phyloP scores from a whole-genome alignment of 805 yeast genomes.

The Diddensiella transvaalensis region DNA sequence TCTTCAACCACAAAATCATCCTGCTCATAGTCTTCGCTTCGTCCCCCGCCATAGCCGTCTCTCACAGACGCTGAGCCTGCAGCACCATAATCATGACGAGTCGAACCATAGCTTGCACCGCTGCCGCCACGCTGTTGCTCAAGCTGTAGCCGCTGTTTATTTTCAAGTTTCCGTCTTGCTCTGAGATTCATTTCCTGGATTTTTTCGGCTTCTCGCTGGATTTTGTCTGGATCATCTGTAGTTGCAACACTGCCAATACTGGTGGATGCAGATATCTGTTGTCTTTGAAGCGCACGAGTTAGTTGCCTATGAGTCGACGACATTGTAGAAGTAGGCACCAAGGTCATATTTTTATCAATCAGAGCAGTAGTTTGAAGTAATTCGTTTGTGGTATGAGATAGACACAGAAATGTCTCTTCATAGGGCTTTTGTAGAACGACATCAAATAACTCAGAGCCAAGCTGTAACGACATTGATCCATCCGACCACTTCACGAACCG shows the following conservation, averaged over 20 bases:
- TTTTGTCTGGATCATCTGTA: slow-evolving; percentile 42
- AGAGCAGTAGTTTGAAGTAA: slow-evolving; percentile 66
- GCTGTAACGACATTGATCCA: slow-evolving; percentile 78
- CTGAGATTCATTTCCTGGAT: slow-evolving; percentile 37
- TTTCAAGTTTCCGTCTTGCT: slow-evolving; percentile 41
- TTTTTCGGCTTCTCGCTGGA: slow-evolving; percentile 41
- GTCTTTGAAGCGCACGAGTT: slow-evolving; percentile 44
- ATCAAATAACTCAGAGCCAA: slow-evolving; percentile 87
- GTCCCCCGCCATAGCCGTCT: slow-evolving; percentile 16
- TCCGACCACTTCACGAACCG: slow-evolving; percentile 93
- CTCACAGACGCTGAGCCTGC: slow-evolving; percentile 19
- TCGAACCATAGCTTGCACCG: slow-evolving; percentile 24
- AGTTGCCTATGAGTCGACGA: slow-evolving; percentile 78
- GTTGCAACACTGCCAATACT: slow-evolving; percentile 38
- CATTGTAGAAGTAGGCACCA: slow-evolving; percentile 87
- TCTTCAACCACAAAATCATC: slow-evolving; percentile 38
- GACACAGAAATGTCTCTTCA: slow-evolving; percentile 68
- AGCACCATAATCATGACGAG: slow-evolving; percentile 16
- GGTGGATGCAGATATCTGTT: slow-evolving; percentile 28
- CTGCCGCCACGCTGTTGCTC: slow-evolving; percentile 21
- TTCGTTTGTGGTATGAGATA: slow-evolving; percentile 67
- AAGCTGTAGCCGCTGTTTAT: slow-evolving; percentile 31
- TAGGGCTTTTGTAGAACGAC: slow-evolving; percentile 55
- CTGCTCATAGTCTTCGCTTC: slow-evolving; percentile 33
- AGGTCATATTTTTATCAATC: slow-evolving; percentile 61